A percentile compares a stretch with the other conserved stretches of the same genome.
These are phyloP conservation scores for Monosporozyma aerobia DNA, from an alignment of 805 yeast species.

Conservation along the genomic window DNA sequence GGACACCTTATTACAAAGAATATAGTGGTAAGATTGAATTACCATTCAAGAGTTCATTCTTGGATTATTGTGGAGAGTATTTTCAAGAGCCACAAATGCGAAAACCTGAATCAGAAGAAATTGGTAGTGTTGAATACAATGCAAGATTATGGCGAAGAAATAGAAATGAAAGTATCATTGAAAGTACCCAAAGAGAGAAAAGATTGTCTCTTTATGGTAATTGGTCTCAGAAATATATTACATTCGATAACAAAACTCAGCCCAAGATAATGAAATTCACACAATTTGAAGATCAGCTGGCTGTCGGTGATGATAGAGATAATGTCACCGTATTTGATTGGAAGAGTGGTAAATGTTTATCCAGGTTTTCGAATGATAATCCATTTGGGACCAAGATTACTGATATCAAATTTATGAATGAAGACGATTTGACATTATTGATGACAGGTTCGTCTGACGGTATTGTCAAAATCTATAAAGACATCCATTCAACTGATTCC, in stretches of 20 bases:
- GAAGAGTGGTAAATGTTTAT: constrained; percentile 48
- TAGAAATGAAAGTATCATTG: constrained; percentile 78
- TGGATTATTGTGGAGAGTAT: constrained; percentile 74
- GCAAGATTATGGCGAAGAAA: constrained; percentile 81
- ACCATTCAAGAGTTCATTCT: constrained; percentile 53
- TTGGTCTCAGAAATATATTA: constrained; percentile 60
- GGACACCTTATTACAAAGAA: constrained; percentile 44
- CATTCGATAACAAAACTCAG: constrained; percentile 65
- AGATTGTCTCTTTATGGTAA: constrained; percentile 72
- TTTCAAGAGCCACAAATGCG: constrained; percentile 96
- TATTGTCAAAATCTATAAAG: constrained; percentile 75
- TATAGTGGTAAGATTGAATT: constrained; percentile 27
- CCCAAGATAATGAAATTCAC: constrained; percentile 74
- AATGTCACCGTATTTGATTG: constrained; percentile 84
- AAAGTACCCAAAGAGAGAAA: constrained; percentile 85
- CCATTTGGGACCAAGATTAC: constrained; percentile 85
- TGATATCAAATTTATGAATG: constrained; percentile 77
- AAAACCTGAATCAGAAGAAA: constrained; percentile 75
- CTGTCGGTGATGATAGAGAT: constrained; percentile 76
- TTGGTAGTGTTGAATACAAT: constrained; percentile 80
- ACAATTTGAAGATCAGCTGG: constrained; percentile 80
- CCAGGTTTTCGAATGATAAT: constrained; percentile 72
- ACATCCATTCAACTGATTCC: constrained; percentile 49
- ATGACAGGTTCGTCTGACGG: constrained; percentile 92
- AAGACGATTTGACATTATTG: constrained; percentile 80